phyloP scores from a whole-genome alignment of 2,329 filamentous ascomycete genomes.

The Aplosporella prunicola region DNA sequence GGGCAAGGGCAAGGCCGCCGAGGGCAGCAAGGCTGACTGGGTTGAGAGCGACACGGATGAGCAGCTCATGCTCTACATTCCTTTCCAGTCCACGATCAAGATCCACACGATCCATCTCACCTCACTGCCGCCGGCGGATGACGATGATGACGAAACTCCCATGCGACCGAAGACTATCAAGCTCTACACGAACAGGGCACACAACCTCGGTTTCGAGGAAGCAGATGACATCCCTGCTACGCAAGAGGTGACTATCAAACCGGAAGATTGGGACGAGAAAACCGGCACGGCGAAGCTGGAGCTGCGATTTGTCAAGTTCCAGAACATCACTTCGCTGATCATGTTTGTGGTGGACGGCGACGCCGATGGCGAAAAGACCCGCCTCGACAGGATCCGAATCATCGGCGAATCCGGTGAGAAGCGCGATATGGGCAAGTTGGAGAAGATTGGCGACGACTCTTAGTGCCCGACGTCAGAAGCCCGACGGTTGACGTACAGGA shows the following conservation, averaged over 20 bases:
- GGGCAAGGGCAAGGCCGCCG: constrained; percentile 45
- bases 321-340: constrained; percentile 79
- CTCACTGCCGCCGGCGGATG: constrained; percentile 53
- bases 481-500: no score
- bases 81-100: constrained; percentile 81
- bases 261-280: constrained; percentile 61
- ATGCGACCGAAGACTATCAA: constrained; percentile 76
- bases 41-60: constrained; percentile 96
- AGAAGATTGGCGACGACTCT: constrained; percentile 76
- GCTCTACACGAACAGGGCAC: constrained; percentile 78
- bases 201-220: constrained; percentile 91
- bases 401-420: constrained; percentile 89
- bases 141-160: constrained; percentile 59
- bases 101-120: constrained; percentile 82
- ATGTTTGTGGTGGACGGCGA: constrained; percentile 78
- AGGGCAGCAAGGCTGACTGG: constrained; percentile 59
- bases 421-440: constrained; percentile 84
- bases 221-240: constrained; percentile 77
- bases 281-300: constrained; percentile 43
- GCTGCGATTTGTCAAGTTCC: constrained; percentile 93
- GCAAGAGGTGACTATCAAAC: constrained; percentile 65
- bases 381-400: constrained; percentile 67
- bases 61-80: constrained; percentile 86
- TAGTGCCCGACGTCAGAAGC: constrained; percentile 7
- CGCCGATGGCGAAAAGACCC: constrained; percentile 74